Base-by-base conservation (phyloP, 208 protist species). In the Borovskyia barvae region DNA sequence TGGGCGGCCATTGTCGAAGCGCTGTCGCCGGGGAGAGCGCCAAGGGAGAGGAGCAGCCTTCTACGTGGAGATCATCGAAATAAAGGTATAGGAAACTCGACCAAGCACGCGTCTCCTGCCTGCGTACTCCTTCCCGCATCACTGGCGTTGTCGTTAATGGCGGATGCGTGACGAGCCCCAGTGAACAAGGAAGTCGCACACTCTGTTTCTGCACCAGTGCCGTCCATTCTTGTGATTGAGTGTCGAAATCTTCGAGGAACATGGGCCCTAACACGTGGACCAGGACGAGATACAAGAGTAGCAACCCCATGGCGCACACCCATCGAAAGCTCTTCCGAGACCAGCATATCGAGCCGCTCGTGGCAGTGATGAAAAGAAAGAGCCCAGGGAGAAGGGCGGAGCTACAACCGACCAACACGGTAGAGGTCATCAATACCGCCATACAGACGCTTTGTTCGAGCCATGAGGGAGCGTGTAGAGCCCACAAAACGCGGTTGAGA, bases 311-410 rank as follows among this genome's bases (percentile, higher is more conserved):
- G 25, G 72, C 51, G 41, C 53, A 57, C 2, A 78, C 41, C 57
- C 58, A 64, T 30, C 63, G 66, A 45, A 66, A 63, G 36, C 76
- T 82, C 25, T 40, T 5, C 7, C 17, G 9, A 0, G 76, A 82
- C 61, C 71, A 70, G 32, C 71, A 57, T 17, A 72, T 25, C 36
- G 57, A 43, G 5, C 54, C 40, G 32, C 61, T 62, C 4, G 47
- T 48, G n/a, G 19, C 42, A 0, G 53, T 17, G 17, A 62, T 66
- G 33, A 75, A 46, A 1, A 65, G 51, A 9, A 48, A 2, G 5
- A 68, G 2, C 14, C 48, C 46, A 2, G 59, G 40, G 17, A 62
- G 22, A 12, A 83, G 22, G 7, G 57, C 72, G n/a, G 53, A 74
- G 47, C 36, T 51, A 15, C 43, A 36, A 11, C 59, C 40, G 41